Evolutionary conservation across 2,329 filamentous ascomycete species (phyloP).

Genomic region (Sclerotinia spermophila): DNA sequence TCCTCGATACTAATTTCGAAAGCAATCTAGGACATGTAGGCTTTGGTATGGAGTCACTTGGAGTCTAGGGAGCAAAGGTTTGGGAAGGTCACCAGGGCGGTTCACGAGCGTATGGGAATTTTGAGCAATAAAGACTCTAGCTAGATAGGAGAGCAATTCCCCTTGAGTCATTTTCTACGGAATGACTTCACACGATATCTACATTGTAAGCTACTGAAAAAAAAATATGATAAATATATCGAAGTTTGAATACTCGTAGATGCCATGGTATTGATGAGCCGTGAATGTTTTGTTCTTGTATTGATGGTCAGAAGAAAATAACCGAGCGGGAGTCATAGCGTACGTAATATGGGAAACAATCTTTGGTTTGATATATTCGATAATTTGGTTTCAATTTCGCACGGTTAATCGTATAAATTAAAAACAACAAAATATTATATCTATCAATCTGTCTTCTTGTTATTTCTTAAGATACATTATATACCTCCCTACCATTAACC

Average conservation of each 20-base stretch:
- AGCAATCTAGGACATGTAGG: background rate
- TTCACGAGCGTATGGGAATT: background rate
- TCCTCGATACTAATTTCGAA: background rate
- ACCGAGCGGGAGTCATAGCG: constrained; percentile 4
- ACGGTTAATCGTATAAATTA: background rate
- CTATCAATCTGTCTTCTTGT: background rate
- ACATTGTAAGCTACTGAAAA: background rate
- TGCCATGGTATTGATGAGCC: background rate
- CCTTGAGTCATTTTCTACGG: background rate
- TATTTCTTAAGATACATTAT: background rate
- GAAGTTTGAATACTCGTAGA: background rate
- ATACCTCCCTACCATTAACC: background rate
- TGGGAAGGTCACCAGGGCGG: background rate
- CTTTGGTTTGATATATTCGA: background rate
- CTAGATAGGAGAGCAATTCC: background rate
- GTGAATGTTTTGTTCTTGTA: background rate
- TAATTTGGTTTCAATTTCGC: constrained; percentile 14
- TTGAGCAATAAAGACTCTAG: background rate
- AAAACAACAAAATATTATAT: background rate
- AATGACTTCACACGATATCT: background rate
- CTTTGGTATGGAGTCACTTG: background rate
- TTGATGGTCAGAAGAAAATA: background rate
- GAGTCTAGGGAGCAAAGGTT: background rate
- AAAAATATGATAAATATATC: background rate
- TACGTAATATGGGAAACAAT: background rate